Percentiles rank a stretch among this genome's conserved stretches.
Conservation (phyloP, 1,284 basidiomycete genomes). For the Volvariella volvacea region DNA sequence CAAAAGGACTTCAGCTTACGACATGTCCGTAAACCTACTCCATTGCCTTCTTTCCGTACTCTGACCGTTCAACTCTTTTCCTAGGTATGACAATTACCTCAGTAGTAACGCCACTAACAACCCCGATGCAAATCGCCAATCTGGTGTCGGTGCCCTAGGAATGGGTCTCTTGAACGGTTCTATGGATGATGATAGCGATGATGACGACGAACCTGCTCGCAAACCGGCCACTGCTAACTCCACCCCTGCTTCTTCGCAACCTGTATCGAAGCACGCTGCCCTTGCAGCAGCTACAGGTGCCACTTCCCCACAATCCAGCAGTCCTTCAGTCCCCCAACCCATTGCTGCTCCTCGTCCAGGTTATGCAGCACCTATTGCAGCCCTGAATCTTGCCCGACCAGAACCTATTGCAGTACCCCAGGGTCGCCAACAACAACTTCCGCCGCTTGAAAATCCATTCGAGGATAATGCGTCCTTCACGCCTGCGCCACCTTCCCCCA, state of each 20-base stretch:
- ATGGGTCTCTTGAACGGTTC: conserved; percentile 38
- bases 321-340: conserved; percentile 24
- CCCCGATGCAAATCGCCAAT: conserved; percentile 32
- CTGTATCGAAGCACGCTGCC: conserved; percentile 33
- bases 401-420: conserved; percentile 24
- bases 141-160: conserved; percentile 46
- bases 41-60: conserved; percentile 7
- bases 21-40: conserved; percentile 44
- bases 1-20: conserved; percentile 50
- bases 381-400: conserved; percentile 37
- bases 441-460: conserved; percentile 33
- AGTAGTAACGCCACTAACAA: conserved; percentile 19
- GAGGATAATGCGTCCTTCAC: conserved; percentile 22
- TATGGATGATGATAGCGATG: conserved; percentile 43
- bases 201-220: conserved; percentile 19
- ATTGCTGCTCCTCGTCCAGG: conserved; percentile 68
- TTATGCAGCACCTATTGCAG: conserved; percentile 61
- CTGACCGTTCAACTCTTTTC: conserved; percentile 2
- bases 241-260: conserved; percentile 15
- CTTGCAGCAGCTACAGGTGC: conserved; percentile 28
- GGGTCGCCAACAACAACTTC: conserved; percentile 14
- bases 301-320: conserved; percentile 12
- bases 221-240: conserved; percentile 9
- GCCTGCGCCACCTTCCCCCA: conserved; percentile 23
- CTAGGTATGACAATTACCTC: conserved; percentile 61